A percentile compares a stretch with the other conserved stretches of the same genome.
These are phyloP conservation scores for Aureobasidium sp. DNA, from an alignment of 2,329 filamentous ascomycete genomes.

Conservation along the genomic window DNA sequence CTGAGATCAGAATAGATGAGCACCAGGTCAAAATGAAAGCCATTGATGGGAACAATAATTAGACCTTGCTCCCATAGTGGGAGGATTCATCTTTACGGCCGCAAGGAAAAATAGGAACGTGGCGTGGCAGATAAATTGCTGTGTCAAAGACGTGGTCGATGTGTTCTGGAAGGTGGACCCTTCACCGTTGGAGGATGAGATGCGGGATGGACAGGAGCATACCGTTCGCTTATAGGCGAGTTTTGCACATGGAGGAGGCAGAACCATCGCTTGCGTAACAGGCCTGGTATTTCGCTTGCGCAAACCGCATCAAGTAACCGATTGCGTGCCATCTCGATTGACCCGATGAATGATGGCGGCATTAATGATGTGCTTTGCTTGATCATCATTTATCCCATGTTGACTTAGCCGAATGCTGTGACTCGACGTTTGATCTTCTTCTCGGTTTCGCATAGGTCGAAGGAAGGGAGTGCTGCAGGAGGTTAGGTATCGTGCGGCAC, in stretches of 20 bases:
- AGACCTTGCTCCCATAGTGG: too few relatives aligned
- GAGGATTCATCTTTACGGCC: background rate
- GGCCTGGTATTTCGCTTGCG: conserved; percentile 5
- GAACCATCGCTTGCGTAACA: background rate
- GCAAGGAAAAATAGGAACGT: background rate
- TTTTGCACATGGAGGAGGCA: background rate
- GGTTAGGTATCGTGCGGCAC: background rate
- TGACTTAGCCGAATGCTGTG: background rate
- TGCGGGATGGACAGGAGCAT: background rate
- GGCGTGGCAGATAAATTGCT: background rate
- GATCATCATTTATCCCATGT: background rate
- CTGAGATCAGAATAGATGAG: background rate
- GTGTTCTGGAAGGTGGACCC: background rate
- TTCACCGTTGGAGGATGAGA: background rate
- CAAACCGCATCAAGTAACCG: background rate
- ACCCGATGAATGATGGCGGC: background rate
- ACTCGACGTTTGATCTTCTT: background rate
- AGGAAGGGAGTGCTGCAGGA: background rate
- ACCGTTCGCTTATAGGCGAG: conserved; percentile 12
- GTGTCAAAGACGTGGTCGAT: background rate
- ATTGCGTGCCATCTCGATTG: background rate
- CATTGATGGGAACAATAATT: background rate
- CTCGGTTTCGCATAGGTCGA: background rate
- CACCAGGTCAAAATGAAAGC: background rate
- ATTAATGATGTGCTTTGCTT: background rate